Percentiles rank a stretch among this genome's conserved stretches.
These are phyloP conservation scores for Verticillium nonalfalfae DNA, from an alignment of 2,329 filamentous ascomycete species.

Conservation along the genomic window DNA sequence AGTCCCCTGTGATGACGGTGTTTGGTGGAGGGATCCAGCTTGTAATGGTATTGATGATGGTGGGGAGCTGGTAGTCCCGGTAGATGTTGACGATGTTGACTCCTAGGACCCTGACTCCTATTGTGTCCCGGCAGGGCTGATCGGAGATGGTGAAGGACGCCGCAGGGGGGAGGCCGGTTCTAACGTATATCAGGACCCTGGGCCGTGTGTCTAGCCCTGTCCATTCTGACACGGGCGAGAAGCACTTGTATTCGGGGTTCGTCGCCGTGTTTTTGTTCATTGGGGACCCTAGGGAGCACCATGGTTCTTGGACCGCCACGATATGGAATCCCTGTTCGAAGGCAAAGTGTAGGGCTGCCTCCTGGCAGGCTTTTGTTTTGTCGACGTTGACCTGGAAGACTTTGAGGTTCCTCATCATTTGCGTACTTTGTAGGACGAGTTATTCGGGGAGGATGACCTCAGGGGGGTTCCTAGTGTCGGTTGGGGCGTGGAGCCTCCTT, in stretches of 20 bases:
- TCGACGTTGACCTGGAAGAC: not conserved
- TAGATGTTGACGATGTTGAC: not conserved
- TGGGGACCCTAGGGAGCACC: no score
- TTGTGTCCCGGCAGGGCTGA: not conserved
- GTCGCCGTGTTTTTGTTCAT: no score
- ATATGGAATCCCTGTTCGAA: not conserved
- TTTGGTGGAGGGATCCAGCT: not conserved
- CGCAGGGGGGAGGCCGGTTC: not conserved
- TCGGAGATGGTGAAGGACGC: not conserved
- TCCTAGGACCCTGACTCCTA: not conserved
- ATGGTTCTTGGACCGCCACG: no score
- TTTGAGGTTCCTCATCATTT: no score
- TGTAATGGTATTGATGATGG: not conserved
- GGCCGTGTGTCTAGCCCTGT: not conserved
- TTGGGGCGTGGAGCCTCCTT: no score
- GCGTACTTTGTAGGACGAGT: no score
- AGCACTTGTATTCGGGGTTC: no score
- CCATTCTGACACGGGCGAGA: no score
- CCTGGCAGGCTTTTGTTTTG: not conserved
- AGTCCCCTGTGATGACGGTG: conserved; percentile 11
- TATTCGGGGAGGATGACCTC: no score
- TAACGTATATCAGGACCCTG: not conserved
- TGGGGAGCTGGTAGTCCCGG: not conserved
- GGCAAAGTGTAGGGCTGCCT: not conserved
- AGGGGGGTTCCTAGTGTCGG: no score